Base-by-base conservation (phyloP, 2,329 filamentous ascomycete species). In the Alternaria triticina region DNA sequence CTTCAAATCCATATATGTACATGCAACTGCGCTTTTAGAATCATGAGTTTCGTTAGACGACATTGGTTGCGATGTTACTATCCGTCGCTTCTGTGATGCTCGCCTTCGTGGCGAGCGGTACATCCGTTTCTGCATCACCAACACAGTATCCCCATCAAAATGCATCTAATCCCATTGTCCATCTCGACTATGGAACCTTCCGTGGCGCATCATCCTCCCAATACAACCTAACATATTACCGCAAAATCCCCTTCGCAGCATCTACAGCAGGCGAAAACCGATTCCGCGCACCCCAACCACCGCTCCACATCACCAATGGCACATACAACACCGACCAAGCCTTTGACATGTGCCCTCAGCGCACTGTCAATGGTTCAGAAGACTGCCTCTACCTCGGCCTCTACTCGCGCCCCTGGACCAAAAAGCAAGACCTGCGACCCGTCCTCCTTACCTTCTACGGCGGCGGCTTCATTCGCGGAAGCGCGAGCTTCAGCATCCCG, bases 371-470 rank as follows among this genome's bases (percentile, higher is more conserved):
- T 40, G 79, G 85, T 11, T 86, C 86, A 46, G 88, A 90, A 79
- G 87, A 90, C 70, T 90, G 88, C 67, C 79, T 89, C 13, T 89
- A 88, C 64, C 82, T 90, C 2, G 86, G 86, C 11, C 78, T 90
- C 0, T 89, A 88, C 76, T 84, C 86, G 5, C 83, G 87, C 0
- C 88, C 87, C 4, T 89, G 87, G 87, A 22, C 58, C 1, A 72
- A 73, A 2, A 50, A 57, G 23, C 70, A 76, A 4, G 71, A 81
- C n/a, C 75, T 83, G 1, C 81, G 86, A 3, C 88, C 88, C 0
- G 87, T 90, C 0, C 82, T 90, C 0, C 83, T 90, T 4, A 83
- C 84, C 4, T 89, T 88, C 71, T 88, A 87, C 71, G 88, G 88
- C 56, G 88, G 88, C 12, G 88, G 82, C 3, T 90, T 87, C 77